Base-by-base conservation (phyloP, 2,329 filamentous ascomycete genomes). In the Fusarium luffae region DNA sequence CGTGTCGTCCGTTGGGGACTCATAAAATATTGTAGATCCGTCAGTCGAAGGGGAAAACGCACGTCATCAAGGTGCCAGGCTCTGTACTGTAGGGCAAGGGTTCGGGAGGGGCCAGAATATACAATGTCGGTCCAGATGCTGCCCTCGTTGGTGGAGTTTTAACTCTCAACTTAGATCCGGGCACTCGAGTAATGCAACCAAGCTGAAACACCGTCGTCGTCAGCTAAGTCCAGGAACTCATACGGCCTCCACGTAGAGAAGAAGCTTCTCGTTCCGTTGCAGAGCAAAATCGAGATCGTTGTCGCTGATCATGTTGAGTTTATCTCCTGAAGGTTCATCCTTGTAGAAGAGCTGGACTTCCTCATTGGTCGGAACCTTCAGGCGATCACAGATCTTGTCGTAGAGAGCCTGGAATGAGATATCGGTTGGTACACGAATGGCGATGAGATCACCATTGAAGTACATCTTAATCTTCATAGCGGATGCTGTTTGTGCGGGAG, bases 381-480 rank as follows among this genome's bases (percentile, higher is more conserved):
- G 86, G 46, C 96, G 88, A 73, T 98, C 93, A 51, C 89, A 87
- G 63, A 98, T 89, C 81, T 96, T 97, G 71, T 94, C 91, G 73
- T 91, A 91, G 11, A 99, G 85, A 66, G 93, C 91, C 55, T 88
- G 84, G 79, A 91, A 96, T 56, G 87, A 87, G 74, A 97, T 93
- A 57, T 97, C 92, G 2, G 87, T 87, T 0, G 95, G 92, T 58
- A 98, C 93, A 34, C 94, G 90, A 75, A 99, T 94, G 46, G 96
- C 92, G 71, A 98, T 95, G 59, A 97, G 89, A 72, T 98, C 95
- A 65, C 94, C 92, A 70, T 95, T 92, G 82, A 93, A 98, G 82
- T 93, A 96, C 56, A 98, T 91, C 82, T 98, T 98, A 78, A 98
- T 92, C 80, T 98, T 98, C 83, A 98, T 91, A 5, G 89, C 86